Evolutionary conservation across 73 alveolate genomes (phyloP).

Genomic region (Tetrahymena malaccensis): DNA sequence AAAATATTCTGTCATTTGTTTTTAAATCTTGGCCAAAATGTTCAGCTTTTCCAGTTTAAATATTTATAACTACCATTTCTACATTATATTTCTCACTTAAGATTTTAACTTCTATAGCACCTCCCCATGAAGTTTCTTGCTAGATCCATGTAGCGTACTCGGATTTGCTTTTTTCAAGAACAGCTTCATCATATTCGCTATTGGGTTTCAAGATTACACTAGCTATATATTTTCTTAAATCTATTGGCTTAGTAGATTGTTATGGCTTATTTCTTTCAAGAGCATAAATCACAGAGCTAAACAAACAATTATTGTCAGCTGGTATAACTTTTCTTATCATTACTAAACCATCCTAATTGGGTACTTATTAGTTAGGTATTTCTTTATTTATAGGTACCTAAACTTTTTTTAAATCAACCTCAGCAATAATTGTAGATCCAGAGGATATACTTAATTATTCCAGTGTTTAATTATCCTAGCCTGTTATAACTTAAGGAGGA

Average conservation of each 20-base stretch:
- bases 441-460: background rate
- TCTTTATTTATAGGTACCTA: background rate
- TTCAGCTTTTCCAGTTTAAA: constrained; percentile 54
- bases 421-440: background rate
- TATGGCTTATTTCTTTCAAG: constrained; percentile 33
- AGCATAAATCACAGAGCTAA: constrained; percentile 71
- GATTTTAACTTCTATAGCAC: constrained; percentile 77
- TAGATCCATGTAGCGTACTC: constrained; percentile 72
- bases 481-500: background rate
- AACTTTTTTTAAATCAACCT: background rate
- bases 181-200: constrained; percentile 42
- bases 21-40: constrained; percentile 69
- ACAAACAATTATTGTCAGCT: constrained; percentile 86
- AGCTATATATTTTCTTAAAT: constrained; percentile 57
- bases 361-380: background rate
- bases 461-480: background rate
- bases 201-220: constrained; percentile 54
- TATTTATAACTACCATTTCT: constrained; percentile 68
- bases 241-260: constrained; percentile 7
- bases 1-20: constrained; percentile 55
- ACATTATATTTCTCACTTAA: constrained; percentile 57
- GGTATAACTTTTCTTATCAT: constrained; percentile 63
- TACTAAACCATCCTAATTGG: background rate
- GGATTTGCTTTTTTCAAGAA: constrained; percentile 45
- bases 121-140: constrained; percentile 85